Evolutionary conservation across 345 rosid species (phyloP), one percentile per base, ranked within the genome.

Genomic region (Tarenaya hassleriana): DNA sequence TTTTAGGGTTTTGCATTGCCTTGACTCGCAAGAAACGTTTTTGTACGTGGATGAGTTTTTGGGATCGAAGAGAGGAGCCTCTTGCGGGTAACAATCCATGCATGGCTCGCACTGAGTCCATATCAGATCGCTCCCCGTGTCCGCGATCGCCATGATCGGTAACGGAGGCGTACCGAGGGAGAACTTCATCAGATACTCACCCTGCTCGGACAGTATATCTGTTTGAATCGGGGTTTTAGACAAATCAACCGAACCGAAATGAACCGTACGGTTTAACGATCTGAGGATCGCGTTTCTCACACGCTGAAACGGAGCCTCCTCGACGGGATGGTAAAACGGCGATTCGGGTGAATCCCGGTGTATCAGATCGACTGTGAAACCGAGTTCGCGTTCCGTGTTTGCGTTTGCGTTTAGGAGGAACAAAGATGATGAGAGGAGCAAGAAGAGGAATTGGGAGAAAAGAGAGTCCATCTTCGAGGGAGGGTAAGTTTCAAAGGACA

Each of bases 31-130:
- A 27, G 75, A 17, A 43, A 73, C 0, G 5, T 18, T 21, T 47
- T 16, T 62, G 61, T 62, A 79, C 1, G 86, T 75, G 3, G 74
- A 59, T 7, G 86, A 86, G 0, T 47, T 0, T 12, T 42, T 16
- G 13, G 76, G 77, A 48, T 71, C 61, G 9, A 83, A 76, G 12
- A 74, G 16, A 1, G 79, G 73, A 55, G 35, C 56, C 0, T 8
- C 47, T 16, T 72, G 79, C 10, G 56, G 0, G 62, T 41, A 75
- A 56, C 84, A 83, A 0, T 57, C 21, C 0, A n/a, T 0, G 46
- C 82, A 71, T 0, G 75, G 72, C 24, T 53, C 32, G 47, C 75
- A 71, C 15, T 71, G 72, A 3, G 69, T 71, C 75, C 75, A 71
- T 7, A 58, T 9, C 1, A 66, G 75, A 62, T 66, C 69, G 4